Base-by-base conservation (phyloP, 192 early-diverging fungal species). In the Podila epigama region DNA sequence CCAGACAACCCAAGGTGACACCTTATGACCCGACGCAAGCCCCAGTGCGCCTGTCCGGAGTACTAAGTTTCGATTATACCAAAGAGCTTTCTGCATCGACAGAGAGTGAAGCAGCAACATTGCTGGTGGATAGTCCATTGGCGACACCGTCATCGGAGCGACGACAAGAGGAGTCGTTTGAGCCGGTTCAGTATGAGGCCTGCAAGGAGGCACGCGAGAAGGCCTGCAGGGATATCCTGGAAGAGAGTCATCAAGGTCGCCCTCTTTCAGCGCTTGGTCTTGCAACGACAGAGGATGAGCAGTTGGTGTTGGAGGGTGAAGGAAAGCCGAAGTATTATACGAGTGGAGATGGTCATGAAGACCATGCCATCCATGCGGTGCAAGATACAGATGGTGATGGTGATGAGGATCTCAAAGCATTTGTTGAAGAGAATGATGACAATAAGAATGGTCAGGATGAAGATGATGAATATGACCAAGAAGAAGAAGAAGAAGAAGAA, bases 1-100 rank as follows among this genome's bases (percentile, higher is more conserved):
- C 60, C 18, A 28, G 32, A 28, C 42, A 16, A 3, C 72, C 65
- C 4, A 68, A 41, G 11, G 72, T 75, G 20, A 75, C 65, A 1
- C 72, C 72, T 5, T 75, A 75, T 25, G 65, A 67, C 28, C 54
- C 65, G 12, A 58, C 57, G 20, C 72, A 75, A 18, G 59, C 65
- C 31, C 52, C 64, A 13, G 72, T 75, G 22, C 72, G 65, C 10
- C 52, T 75, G n/a, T 40, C 37, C 13, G 58, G 60, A 33, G 32
- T 58, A 8, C 31, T 50, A 2, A 68, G 59, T 22, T 22, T 75
- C 16, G n/a, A n/a, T n/a, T n/a, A n/a, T n/a, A 32, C 52, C 18
- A 27, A 31, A 18, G 52, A 2, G 16, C 10, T 27, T 15, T 4
- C 25, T 54, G 52, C 27, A 7, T 31, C 52, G 52, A 25, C 28